Evolutionary conservation across 805 yeast species (phyloP).

Genomic region (Yamadazyma kitorensis): DNA sequence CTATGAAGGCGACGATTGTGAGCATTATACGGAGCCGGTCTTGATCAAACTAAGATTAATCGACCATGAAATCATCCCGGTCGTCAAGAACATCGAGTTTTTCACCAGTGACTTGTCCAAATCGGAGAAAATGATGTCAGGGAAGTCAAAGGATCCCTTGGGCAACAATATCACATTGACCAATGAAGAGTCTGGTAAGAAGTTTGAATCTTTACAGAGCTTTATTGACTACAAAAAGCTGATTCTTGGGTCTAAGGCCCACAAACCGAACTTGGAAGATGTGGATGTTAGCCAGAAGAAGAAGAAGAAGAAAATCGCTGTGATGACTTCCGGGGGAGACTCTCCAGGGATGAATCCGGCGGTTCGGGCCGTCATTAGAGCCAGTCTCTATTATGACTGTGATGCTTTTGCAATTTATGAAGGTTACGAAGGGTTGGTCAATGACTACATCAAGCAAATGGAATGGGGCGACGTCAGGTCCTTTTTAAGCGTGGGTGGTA

Average conservation of each 20-base stretch:
- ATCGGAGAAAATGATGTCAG: slow-evolving; percentile 18
- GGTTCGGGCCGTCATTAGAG: slow-evolving; percentile 69
- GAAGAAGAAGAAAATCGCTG: slow-evolving; percentile 54
- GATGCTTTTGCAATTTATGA: slow-evolving; percentile 67
- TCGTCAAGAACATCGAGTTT: slow-evolving; percentile 22
- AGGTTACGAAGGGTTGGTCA: slow-evolving; percentile 71
- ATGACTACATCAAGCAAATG: slow-evolving; percentile 55
- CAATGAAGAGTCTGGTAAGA: slow-evolving; percentile 12
- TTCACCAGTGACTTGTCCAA: slow-evolving; percentile 28
- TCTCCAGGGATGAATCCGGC: slow-evolving; percentile 82
- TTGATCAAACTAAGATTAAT: slow-evolving; percentile 36
- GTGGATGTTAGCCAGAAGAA: not conserved
- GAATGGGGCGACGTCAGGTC: slow-evolving; percentile 73
- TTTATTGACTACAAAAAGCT: slow-evolving; percentile 8
- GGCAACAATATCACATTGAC: slow-evolving; percentile 31
- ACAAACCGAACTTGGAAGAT: not conserved
- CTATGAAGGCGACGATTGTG: slow-evolving; percentile 36
- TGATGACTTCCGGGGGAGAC: slow-evolving; percentile 82
- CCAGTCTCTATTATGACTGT: slow-evolving; percentile 64
- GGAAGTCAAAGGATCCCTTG: slow-evolving; percentile 29
- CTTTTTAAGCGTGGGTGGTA: slow-evolving; percentile 70
- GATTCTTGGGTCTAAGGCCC: not conserved
- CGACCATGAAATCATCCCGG: slow-evolving; percentile 5
- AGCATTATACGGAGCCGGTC: slow-evolving; percentile 25
- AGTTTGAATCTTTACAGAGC: slow-evolving; percentile 4